phyloP scores from a whole-genome alignment of 176 grass and related monocot genomes.

The Aechmea fasciata region DNA sequence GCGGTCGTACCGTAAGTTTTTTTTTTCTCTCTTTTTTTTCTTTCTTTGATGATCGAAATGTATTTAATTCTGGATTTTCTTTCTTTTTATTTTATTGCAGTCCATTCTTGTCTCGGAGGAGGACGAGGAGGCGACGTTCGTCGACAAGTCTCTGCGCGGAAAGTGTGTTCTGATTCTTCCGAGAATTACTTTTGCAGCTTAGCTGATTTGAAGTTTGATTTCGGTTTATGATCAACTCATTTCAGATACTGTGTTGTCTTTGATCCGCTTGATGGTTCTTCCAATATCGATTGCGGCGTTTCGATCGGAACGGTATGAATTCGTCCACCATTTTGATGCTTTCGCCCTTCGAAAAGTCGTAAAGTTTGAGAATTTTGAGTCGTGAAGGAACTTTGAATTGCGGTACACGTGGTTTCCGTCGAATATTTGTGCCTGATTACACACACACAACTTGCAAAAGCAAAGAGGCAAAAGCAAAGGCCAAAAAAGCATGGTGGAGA shows the following conservation, averaged over 20 bases:
- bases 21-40: not conserved
- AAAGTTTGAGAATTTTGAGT: not conserved
- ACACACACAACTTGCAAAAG: too few species aligned
- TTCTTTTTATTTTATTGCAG: conserved; percentile 24
- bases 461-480: too few species aligned
- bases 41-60: conserved; percentile 1
- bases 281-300: conserved; percentile 97
- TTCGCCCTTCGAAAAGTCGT: not conserved
- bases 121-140: conserved; percentile 89
- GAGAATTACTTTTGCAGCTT: not conserved
- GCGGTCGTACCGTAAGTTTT: conserved; percentile 69
- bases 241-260: conserved; percentile 82
- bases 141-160: conserved; percentile 65
- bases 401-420: too few species aligned
- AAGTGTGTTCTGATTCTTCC: conserved; percentile 33
- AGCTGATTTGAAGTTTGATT: not conserved
- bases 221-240: not conserved
- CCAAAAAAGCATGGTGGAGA: too few species aligned
- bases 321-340: too few species aligned
- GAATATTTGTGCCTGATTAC: too few species aligned
- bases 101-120: conserved; percentile 93
- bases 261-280: conserved; percentile 94
- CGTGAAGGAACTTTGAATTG: too few species aligned
- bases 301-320: conserved; percentile 90
- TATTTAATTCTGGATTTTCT: not conserved